Evolutionary conservation across 1,139 yeast species (phyloP).

Genomic region (Kodamaea suecica): DNA sequence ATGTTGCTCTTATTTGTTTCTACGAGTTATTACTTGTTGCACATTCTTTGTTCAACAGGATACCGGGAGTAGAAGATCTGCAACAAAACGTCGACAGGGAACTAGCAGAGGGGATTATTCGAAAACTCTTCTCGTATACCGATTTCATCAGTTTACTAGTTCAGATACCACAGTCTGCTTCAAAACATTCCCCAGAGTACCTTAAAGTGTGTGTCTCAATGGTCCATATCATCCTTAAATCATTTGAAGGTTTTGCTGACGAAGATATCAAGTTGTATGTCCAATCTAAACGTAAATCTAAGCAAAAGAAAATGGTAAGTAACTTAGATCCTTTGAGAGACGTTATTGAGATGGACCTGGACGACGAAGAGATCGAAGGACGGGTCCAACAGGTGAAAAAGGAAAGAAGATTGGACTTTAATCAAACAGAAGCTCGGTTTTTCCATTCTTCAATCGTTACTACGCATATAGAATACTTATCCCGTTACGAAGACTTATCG

Average conservation of each 20-base stretch:
- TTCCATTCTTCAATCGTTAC: constrained; percentile 44
- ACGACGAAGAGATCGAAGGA: constrained; percentile 45
- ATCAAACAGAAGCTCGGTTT: constrained; percentile 37
- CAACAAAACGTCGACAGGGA: constrained; percentile 49
- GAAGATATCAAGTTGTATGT: constrained; percentile 60
- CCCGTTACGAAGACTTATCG: constrained; percentile 59
- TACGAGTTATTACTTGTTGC: constrained; percentile 61
- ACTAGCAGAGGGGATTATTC: constrained; percentile 46
- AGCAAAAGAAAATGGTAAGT: constrained; percentile 16
- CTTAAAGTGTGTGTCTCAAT: constrained; percentile 63
- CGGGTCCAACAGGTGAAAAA: constrained; percentile 36
- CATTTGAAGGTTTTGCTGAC: constrained; percentile 63
- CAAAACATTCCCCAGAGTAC: constrained; percentile 62
- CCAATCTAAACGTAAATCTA: constrained; percentile 40
- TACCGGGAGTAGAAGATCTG: constrained; percentile 44
- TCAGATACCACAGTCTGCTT: constrained; percentile 62
- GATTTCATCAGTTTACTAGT: constrained; percentile 59
- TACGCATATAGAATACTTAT: constrained; percentile 50
- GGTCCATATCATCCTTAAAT: constrained; percentile 62
- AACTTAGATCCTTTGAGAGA: constrained; percentile 30
- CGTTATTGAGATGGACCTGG: constrained; percentile 37
- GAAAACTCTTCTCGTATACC: constrained; percentile 59
- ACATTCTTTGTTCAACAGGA: constrained; percentile 45
- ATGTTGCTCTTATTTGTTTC: constrained; percentile 70
- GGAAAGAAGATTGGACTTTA: constrained; percentile 52